These are phyloP conservation scores for Schizochytrium sp. DNA, from an alignment of 108 stramenopile species.

Conservation along the genomic window DNA sequence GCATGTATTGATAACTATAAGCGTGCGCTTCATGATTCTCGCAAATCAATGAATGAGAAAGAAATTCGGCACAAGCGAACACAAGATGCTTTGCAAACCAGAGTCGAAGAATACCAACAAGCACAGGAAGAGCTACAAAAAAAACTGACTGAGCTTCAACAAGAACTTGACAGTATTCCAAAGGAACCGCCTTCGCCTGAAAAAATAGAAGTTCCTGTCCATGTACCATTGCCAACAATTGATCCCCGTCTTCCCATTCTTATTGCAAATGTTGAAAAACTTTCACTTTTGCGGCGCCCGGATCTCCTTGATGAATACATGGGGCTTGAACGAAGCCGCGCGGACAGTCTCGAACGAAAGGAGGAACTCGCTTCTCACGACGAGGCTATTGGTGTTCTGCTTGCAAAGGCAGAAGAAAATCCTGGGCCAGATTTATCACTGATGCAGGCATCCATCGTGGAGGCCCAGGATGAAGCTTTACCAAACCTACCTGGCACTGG, in stretches of 20 bases:
- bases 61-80: not conserved
- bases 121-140: not conserved
- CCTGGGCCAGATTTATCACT: too few species aligned
- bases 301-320: constrained; percentile 14
- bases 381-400: not conserved
- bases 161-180: not conserved
- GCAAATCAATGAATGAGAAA: not conserved
- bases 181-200: not conserved
- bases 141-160: not conserved
- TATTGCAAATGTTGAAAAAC: not conserved
- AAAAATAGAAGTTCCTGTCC: not conserved
- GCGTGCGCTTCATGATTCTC: constrained; percentile 10
- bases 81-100: not conserved
- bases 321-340: not conserved
- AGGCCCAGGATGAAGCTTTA: too few species aligned
- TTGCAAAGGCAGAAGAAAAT: too few species aligned
- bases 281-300: not conserved
- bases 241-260: constrained; percentile 4
- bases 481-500: too few species aligned
- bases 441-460: too few species aligned
- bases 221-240: not conserved
- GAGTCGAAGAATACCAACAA: not conserved
- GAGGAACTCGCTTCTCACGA: not conserved
- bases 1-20: constrained; percentile 57
- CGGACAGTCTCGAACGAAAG: not conserved